phyloP scores from a whole-genome alignment of 2,329 filamentous ascomycete species.

The Monilinia vaccinii-corymbosi region DNA sequence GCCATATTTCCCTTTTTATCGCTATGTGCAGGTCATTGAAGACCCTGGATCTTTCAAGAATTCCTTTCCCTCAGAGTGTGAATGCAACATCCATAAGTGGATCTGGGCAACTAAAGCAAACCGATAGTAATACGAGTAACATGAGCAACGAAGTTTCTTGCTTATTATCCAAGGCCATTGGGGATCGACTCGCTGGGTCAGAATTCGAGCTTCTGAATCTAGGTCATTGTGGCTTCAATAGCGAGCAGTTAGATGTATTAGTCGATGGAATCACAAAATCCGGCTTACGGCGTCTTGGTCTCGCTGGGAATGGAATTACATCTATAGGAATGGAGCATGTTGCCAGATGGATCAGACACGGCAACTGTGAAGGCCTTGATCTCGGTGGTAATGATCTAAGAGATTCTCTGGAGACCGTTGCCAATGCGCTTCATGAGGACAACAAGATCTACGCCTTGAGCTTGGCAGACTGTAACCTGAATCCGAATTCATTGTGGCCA shows the following conservation, averaged over 20 bases:
- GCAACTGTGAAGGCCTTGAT: conserved; percentile 79
- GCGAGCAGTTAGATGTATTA: conserved; percentile 62
- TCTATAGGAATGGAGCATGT: conserved; percentile 67
- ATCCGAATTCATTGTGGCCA: conserved; percentile 60
- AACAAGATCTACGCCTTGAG: conserved; percentile 70
- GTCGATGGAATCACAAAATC: conserved; percentile 76
- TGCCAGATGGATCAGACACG: conserved; percentile 63
- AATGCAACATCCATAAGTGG: conserved; percentile 12
- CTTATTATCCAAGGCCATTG: conserved; percentile 66
- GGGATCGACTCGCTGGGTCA: conserved; percentile 65
- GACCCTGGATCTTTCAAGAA: conserved; percentile 75
- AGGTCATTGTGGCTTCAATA: conserved; percentile 65
- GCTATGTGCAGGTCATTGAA: conserved; percentile 84
- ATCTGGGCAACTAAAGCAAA: conserved; percentile 17
- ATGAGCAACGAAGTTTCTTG: conserved; percentile 39
- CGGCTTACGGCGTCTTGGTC: conserved; percentile 67
- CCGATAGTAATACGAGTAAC: conserved; percentile 12
- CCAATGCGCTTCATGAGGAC: conserved; percentile 41
- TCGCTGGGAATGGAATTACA: conserved; percentile 75
- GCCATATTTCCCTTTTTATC: conserved; percentile 78
- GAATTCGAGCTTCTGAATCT: conserved; percentile 76
- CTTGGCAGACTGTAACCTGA: conserved; percentile 76
- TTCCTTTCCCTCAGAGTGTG: conserved; percentile 56
- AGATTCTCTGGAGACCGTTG: conserved; percentile 45
- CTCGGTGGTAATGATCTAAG: conserved; percentile 72